Percentiles rank a stretch among this genome's conserved stretches.
Evolutionary conservation across 352 stramenopile species (phyloP).

Genomic region (Phytopythium kandeliae): DNA sequence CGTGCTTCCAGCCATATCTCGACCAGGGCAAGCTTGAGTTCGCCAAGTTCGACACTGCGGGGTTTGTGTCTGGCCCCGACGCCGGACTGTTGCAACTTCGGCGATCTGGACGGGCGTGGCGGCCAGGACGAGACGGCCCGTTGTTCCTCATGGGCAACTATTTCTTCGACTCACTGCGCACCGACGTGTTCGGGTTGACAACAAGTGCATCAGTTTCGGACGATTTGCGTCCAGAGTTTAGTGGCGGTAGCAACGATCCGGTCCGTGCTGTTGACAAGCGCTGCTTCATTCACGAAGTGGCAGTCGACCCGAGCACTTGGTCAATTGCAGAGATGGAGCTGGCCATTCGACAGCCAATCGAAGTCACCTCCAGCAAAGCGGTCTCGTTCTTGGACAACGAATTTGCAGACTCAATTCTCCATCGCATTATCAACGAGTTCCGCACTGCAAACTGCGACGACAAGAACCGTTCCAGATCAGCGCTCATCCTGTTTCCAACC

Average conservation of each 20-base stretch:
- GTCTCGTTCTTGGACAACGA: slow-evolving; percentile 23
- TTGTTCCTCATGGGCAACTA: slow-evolving; percentile 83
- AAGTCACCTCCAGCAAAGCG: background rate
- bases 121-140: slow-evolving; percentile 37
- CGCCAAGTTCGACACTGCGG: slow-evolving; percentile 55
- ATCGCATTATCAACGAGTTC: slow-evolving; percentile 23
- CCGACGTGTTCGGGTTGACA: slow-evolving; percentile 55
- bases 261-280: background rate
- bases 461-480: slow-evolving; percentile 14
- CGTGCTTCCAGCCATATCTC: slow-evolving; percentile 50
- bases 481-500: slow-evolving; percentile 62
- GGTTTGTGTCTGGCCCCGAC: slow-evolving; percentile 21
- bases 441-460: background rate
- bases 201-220: background rate
- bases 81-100: slow-evolving; percentile 29
- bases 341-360: slow-evolving; percentile 15
- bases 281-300: slow-evolving; percentile 28
- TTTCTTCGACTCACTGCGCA: slow-evolving; percentile 71
- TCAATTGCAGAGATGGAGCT: slow-evolving; percentile 53
- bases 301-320: slow-evolving; percentile 32
- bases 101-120: slow-evolving; percentile 21
- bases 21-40: slow-evolving; percentile 48
- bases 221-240: background rate
- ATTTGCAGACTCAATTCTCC: slow-evolving; percentile 34
- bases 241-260: too few relatives aligned